Evolutionary conservation across 495 filamentous ascomycete species (phyloP).

Genomic region (Staphylotrichum tortipilum): DNA sequence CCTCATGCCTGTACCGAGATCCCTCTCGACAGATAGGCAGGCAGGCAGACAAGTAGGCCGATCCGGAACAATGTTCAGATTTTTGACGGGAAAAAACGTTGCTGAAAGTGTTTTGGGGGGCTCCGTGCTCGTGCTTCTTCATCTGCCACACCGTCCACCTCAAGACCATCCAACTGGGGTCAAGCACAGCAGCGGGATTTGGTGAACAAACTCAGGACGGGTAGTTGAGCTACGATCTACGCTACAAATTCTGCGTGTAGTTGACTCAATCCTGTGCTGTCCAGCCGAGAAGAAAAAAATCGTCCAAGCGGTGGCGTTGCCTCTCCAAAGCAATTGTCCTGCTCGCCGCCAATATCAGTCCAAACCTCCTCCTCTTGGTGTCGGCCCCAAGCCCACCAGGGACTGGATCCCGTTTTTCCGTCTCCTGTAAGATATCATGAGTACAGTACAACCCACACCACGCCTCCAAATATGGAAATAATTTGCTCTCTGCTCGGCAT

Average conservation of each 20-base stretch:
- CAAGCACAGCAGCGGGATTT: too few relatives aligned
- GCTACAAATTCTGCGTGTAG: conserved; percentile 4
- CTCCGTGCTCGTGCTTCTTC: too few relatives aligned
- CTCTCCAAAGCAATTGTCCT: conserved; percentile 15
- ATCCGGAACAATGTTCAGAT: too few relatives aligned
- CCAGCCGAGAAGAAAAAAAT: conserved; percentile 12
- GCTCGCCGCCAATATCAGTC: conserved; percentile 1
- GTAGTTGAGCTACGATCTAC: neutral
- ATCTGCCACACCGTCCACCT: too few relatives aligned
- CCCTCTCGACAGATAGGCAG: too few relatives aligned
- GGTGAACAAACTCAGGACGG: neutral
- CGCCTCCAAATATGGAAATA: neutral
- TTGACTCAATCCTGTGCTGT: neutral
- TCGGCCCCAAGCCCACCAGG: neutral
- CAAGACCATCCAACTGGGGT: too few relatives aligned
- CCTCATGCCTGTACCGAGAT: too few relatives aligned
- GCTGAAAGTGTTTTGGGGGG: too few relatives aligned
- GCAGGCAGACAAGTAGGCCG: too few relatives aligned
- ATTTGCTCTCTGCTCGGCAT: too few relatives aligned
- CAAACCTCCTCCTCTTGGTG: neutral
- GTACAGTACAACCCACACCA: neutral
- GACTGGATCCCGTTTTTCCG: neutral
- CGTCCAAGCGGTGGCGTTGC: conserved; percentile 10
- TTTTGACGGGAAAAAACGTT: too few relatives aligned
- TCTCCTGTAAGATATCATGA: neutral